Evolutionary conservation across 345 rosid genomes (phyloP).

Genomic region (Citrus mangshanensis): DNA sequence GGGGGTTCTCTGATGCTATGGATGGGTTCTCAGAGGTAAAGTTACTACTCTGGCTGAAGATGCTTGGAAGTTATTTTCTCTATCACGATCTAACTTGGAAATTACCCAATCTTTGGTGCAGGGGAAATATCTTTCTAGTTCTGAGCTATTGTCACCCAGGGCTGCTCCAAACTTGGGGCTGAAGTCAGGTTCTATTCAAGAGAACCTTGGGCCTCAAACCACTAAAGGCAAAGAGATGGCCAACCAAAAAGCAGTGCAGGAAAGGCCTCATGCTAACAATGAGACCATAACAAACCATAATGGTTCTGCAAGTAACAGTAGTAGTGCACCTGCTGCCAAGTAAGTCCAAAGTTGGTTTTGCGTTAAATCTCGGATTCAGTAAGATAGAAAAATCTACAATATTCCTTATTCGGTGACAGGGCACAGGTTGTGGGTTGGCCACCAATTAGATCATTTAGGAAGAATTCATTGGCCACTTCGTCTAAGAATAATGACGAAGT

Average conservation of each 20-base stretch:
- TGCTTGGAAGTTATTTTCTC: neutral
- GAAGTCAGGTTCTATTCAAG: slow-evolving; percentile 45
- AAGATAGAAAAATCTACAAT: neutral
- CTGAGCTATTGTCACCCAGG: slow-evolving; percentile 45
- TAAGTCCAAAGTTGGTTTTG: slow-evolving; percentile 21
- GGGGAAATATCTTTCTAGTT: slow-evolving; percentile 43
- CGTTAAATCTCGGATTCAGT: neutral
- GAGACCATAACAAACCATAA: slow-evolving; percentile 26
- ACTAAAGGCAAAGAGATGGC: slow-evolving; percentile 38
- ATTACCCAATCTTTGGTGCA: slow-evolving; percentile 27
- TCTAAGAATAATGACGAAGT: slow-evolving; percentile 58
- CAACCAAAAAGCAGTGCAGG: slow-evolving; percentile 29
- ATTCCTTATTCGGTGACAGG: slow-evolving; percentile 32
- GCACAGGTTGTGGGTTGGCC: slow-evolving; percentile 88
- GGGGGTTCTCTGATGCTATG: slow-evolving; percentile 71
- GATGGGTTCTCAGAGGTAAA: slow-evolving; percentile 51
- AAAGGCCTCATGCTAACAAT: slow-evolving; percentile 32
- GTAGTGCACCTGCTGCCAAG: slow-evolving; percentile 56
- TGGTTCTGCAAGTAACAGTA: slow-evolving; percentile 26
- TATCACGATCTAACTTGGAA: slow-evolving; percentile 11
- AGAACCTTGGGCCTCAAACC: slow-evolving; percentile 45
- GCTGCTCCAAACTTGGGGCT: slow-evolving; percentile 43
- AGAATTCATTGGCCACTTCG: slow-evolving; percentile 55
- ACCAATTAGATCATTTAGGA: slow-evolving; percentile 64
- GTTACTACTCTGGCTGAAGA: neutral